These are phyloP conservation scores for Gossypium rotundifolium DNA, from an alignment of 345 rosid genomes.

Conservation along the genomic window DNA sequence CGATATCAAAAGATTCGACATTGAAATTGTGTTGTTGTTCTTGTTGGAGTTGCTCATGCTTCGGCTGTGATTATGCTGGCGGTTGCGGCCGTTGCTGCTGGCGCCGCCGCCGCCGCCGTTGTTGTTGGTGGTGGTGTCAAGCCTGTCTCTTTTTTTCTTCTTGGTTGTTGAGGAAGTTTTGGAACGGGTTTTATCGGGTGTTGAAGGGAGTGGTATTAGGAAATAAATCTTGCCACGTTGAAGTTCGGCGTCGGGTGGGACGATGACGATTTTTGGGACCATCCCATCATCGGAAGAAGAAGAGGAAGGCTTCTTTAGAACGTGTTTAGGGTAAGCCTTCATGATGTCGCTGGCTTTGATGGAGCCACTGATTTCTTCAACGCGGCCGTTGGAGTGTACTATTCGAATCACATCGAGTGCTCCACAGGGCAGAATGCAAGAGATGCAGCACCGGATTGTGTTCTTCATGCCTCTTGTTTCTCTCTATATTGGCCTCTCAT, in stretches of 20 bases:
- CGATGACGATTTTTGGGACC: constrained; percentile 72
- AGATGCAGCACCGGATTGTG: constrained; percentile 84
- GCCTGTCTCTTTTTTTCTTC: constrained; percentile 21
- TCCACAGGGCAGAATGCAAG: constrained; percentile 98
- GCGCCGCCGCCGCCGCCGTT: not conserved
- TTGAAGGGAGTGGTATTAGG: constrained; percentile 59
- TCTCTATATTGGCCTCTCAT: constrained; percentile 15
- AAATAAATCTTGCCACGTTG: constrained; percentile 94
- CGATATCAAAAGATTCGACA: constrained; percentile 40
- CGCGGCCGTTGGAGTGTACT: constrained; percentile 84
- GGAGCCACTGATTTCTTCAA: constrained; percentile 85
- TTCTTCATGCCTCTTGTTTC: constrained; percentile 51
- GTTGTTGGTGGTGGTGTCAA: not conserved
- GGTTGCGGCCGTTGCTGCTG: constrained; percentile 16
- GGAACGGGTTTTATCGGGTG: constrained; percentile 28
- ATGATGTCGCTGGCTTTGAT: constrained; percentile 76
- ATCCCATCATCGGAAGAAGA: constrained; percentile 38
- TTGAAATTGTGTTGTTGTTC: constrained; percentile 21
- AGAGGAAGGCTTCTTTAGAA: constrained; percentile 72
- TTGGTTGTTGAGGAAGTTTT: constrained; percentile 16
- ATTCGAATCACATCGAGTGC: constrained; percentile 90
- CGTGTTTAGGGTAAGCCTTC: constrained; percentile 78
- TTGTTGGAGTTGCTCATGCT: constrained; percentile 18
- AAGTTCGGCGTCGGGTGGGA: constrained; percentile 89
- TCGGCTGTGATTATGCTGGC: constrained; percentile 17